These are phyloP conservation scores for Stachybotrys elegans DNA, from an alignment of 2,329 filamentous ascomycete genomes.

Conservation along the genomic window DNA sequence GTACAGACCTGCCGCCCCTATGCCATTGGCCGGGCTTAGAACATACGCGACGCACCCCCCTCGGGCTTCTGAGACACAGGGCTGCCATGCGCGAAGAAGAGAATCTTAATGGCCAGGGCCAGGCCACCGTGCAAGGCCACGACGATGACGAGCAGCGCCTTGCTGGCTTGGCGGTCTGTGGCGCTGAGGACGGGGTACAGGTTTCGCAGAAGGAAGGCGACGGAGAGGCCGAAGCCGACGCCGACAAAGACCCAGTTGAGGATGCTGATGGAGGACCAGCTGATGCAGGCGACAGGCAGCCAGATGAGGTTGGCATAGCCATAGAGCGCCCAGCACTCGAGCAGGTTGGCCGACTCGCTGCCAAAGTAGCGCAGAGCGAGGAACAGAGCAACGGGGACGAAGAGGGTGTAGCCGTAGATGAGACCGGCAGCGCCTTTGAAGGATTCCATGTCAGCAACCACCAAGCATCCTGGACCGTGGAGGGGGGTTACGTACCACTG, in stretches of 20 bases:
- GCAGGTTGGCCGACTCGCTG: conserved; percentile 83
- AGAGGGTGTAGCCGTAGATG: conserved; percentile 89
- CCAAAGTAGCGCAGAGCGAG: conserved; percentile 91
- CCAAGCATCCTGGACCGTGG: conserved; percentile 6
- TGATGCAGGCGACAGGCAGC: conserved; percentile 89
- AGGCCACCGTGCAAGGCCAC: conserved; percentile 83
- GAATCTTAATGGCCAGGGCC: conserved; percentile 87
- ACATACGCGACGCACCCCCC: conserved; percentile 10
- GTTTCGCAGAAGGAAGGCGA: conserved; percentile 79
- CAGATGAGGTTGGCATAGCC: conserved; percentile 96
- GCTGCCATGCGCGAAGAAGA: conserved; percentile 87
- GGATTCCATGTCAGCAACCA: background rate
- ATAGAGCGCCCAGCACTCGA: conserved; percentile 94
- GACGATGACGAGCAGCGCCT: conserved; percentile 78
- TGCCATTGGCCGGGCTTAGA: conserved; percentile 7
- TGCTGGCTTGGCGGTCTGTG: conserved; percentile 87
- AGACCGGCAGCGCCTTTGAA: conserved; percentile 74
- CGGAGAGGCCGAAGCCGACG: conserved; percentile 77
- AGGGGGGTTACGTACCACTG: conserved; percentile 55
- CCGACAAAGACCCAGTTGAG: conserved; percentile 94
- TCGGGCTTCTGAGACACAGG: conserved; percentile 33
- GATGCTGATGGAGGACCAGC: conserved; percentile 78
- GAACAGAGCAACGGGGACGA: conserved; percentile 83
- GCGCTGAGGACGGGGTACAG: conserved; percentile 88
- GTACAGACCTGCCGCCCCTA: background rate